These are phyloP conservation scores for Deinandra increscens DNA, from an alignment of 129 eudicot genomes.

Conservation along the genomic window DNA sequence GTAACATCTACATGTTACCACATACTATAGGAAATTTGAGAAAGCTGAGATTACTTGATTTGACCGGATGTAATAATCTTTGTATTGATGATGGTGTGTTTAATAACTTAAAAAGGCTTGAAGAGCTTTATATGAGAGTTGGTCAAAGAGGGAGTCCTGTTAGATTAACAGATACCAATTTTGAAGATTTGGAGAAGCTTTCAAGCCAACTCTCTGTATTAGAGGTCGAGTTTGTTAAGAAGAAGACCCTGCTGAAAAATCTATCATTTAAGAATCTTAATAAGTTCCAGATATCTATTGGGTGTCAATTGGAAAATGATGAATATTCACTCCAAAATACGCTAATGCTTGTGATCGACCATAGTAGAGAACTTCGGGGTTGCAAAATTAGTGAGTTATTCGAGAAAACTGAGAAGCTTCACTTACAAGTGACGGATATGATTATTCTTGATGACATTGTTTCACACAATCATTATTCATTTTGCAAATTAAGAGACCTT, in stretches of 20 bases:
- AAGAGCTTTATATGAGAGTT: conserved; percentile 14
- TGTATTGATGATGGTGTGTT: conserved; percentile 16
- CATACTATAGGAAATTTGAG: neutral
- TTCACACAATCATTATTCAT: neutral
- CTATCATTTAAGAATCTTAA: neutral
- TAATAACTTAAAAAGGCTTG: neutral
- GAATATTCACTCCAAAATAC: neutral
- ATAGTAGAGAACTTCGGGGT: neutral
- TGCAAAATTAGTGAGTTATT: conserved; percentile 2
- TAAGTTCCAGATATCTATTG: conserved; percentile 10
- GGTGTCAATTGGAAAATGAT: neutral
- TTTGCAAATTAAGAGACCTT: neutral
- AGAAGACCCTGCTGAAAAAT: neutral
- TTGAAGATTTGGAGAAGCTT: neutral
- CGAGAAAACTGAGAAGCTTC: neutral
- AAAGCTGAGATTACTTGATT: conserved; percentile 7
- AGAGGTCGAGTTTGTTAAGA: neutral
- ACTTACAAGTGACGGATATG: neutral
- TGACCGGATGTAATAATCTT: conserved; percentile 8
- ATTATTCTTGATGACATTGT: neutral
- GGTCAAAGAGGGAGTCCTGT: neutral
- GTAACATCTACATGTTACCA: neutral
- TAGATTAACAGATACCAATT: neutral
- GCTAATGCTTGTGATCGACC: neutral
- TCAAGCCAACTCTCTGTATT: neutral